These are phyloP conservation scores for Rhododendron williamsianum DNA, from an alignment of 148 eudicot genomes.

Conservation along the genomic window DNA sequence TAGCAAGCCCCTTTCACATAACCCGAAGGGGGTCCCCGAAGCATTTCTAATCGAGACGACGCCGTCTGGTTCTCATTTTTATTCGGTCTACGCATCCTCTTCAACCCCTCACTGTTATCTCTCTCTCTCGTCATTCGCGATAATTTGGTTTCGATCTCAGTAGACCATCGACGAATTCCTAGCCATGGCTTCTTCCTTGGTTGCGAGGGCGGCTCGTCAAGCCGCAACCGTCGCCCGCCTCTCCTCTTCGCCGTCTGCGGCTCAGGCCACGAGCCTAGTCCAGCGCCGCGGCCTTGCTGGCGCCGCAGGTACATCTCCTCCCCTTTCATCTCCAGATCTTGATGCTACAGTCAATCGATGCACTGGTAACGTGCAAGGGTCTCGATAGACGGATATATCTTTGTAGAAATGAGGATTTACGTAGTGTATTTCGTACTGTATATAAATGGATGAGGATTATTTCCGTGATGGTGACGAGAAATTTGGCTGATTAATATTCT, in stretches of 20 bases:
- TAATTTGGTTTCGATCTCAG: background rate
- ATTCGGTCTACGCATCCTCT: background rate
- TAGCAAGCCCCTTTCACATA: too few relatives aligned
- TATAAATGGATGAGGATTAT: background rate
- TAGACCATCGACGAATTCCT: background rate
- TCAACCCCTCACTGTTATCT: background rate
- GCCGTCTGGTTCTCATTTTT: background rate
- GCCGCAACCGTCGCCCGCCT: constrained; percentile 41
- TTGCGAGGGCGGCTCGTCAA: constrained; percentile 52
- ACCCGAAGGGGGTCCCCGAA: background rate
- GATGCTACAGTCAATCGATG: background rate
- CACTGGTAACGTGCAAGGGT: background rate
- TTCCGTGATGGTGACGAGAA: background rate
- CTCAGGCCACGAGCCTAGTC: constrained; percentile 32
- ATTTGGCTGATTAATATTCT: background rate
- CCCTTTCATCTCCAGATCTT: background rate
- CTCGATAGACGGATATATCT: background rate
- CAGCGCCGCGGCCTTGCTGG: constrained; percentile 72
- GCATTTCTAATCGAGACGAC: background rate
- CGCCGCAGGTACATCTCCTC: constrained; percentile 14
- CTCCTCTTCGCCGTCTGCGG: constrained; percentile 22
- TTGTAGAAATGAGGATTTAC: background rate
- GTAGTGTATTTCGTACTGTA: background rate
- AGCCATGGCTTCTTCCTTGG: constrained; percentile 50
- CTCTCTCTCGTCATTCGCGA: background rate